Evolutionary conservation across 2,329 filamentous ascomycete species (phyloP), one percentile per base, ranked within the genome.

Genomic region (Grosmannia penicillata): DNA sequence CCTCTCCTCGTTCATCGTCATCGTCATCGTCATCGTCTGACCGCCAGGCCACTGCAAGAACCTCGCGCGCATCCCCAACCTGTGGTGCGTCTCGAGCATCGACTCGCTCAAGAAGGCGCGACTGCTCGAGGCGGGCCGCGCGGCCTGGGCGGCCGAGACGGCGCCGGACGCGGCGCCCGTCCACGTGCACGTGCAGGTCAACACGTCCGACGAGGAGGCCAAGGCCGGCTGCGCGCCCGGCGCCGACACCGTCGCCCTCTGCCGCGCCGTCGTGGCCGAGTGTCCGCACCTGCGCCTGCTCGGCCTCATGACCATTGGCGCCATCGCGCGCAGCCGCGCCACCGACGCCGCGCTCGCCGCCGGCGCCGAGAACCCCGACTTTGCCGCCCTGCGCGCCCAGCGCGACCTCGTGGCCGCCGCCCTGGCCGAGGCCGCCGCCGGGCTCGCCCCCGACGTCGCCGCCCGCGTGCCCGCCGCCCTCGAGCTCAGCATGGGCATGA

Each of bases 401-500:
- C 66, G 83, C 40, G 82, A 93, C 55, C 57, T 72, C 13, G 75
- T 95, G 3, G 72, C 68, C 3, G 53, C 60, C 51, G 43, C 34
- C 8, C 38, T 45, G 10, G 29, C 23, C 4, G 78, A 77, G 11
- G 14, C 14, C 13, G 4, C 21, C 11, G 8, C 23, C n/a, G 15
- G n/a, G 47, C 51, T 87, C 37, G 72, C 65, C 0, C n/a, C n/a
- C n/a, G n/a, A n/a, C n/a, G 48, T 75, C 29, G 54, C 63, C 14
- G 21, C 21, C 26, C 25, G n/a, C 10, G 31, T 4, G 1, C 22
- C 22, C 19, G 27, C n/a, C 14, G 8, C n/a, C 1, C 55, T 95
- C 50, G 86, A 95, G 64, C 58, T 96, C 59, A 95, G 87, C 59
- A 98, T 98, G 89, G 89, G 89, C 7, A 98, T 98, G 91, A 95